Evolutionary conservation across 768 basidiomycete species (phyloP), one percentile per base, ranked within the genome.

Genomic region (Collybiopsis luxurians): DNA sequence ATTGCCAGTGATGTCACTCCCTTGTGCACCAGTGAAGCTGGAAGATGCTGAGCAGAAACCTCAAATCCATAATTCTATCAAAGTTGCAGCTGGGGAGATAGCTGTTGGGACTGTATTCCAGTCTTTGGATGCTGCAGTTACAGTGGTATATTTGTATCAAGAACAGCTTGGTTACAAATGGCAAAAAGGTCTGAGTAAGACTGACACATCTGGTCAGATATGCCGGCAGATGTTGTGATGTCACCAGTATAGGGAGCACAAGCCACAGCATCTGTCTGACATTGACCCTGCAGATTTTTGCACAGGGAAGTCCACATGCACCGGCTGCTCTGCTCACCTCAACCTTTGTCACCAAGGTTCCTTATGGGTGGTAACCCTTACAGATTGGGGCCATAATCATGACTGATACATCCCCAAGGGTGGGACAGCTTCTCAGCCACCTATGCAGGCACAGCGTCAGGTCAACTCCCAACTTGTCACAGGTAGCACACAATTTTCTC

Each of bases 381-480:
- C 57, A 17, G 52, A 59, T 5, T 62, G 45, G 36, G 40, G 51
- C 1, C 72, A 73, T 43, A 70, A 72, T 48, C 70, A 73, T 55
- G 47, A 36, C 9, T 69, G 49, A 15, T 40, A 53, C 6, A 58
- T 69, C 49, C 65, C 63, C 0, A 42, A 30, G 4, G 68, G 65
- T 23, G 67, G 62, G 2, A n/a, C 21, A 1, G 47, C 56, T 2
- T 58, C 40, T 7, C 57, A 42, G 0, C 62, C 55, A n/a, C 65
- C 70, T 0, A 71, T 67, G 3, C 34, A 54, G 13, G 48, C 55
- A 4, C 64, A 71, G 45, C 52, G 57, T 4, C 45, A 53, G 0
- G 15, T 62, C 28, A 60, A 66, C 12, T 27, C 6, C 2, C 24
- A 47, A 2, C 60, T 64, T 24, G n/a, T 61, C 5, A 48, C 23